These are phyloP conservation scores for Ophiocordyceps camponoti-leonardi DNA, from an alignment of 2,329 filamentous ascomycete species.

Conservation along the genomic window DNA sequence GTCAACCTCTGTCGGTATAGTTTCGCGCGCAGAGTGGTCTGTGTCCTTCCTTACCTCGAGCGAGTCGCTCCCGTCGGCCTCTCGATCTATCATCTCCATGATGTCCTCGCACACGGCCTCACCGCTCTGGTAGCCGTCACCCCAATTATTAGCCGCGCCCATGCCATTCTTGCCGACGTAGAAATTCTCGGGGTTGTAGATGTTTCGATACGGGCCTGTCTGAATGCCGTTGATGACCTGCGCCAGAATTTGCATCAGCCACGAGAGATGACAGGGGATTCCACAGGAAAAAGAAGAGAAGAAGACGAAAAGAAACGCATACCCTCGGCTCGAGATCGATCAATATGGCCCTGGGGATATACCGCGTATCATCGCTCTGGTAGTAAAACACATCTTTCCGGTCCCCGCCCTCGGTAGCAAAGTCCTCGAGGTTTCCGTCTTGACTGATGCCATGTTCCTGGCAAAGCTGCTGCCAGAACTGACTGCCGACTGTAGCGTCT, in stretches of 20 bases:
- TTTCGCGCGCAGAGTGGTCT: background rate
- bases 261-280: too few species aligned
- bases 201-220: constrained; percentile 87
- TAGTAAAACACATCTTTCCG: constrained; percentile 99
- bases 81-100: constrained; percentile 98
- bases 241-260: background rate
- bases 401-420: constrained; percentile 93
- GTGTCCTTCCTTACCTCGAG: constrained; percentile 46
- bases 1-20: too few species aligned
- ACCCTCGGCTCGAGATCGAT: constrained; percentile 89
- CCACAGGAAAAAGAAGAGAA: too few species aligned
- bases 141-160: constrained; percentile 97
- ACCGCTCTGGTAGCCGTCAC: constrained; percentile 84
- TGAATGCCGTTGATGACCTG: constrained; percentile 83
- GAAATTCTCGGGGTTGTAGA: constrained; percentile 99
- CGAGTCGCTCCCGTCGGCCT: constrained; percentile 94
- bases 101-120: constrained; percentile 90
- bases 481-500: constrained; percentile 56
- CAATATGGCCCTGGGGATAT: constrained; percentile 89
- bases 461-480: constrained; percentile 98
- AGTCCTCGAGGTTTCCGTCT: constrained; percentile 93
- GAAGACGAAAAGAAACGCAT: constrained; percentile 5
- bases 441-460: constrained; percentile 96
- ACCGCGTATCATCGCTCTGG: constrained; percentile 95
- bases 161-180: constrained; percentile 88